These are phyloP conservation scores for Komagataella ulmi DNA, from an alignment of 805 yeast genomes.

Conservation along the genomic window DNA sequence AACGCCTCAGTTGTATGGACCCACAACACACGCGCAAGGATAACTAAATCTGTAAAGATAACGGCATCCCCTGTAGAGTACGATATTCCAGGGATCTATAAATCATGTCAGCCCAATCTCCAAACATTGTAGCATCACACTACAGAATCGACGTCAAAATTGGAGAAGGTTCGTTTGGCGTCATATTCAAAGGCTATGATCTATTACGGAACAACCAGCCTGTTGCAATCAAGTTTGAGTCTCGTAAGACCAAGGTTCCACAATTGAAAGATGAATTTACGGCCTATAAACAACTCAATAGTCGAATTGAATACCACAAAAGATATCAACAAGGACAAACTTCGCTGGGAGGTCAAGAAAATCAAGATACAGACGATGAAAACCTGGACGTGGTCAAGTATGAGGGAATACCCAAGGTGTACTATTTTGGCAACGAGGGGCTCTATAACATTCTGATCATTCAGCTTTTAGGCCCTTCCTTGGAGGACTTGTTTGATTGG, in stretches of 20 bases:
- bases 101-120: neutral
- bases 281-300: slow-evolving; percentile 60
- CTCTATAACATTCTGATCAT: slow-evolving; percentile 66
- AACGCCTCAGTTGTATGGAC: neutral
- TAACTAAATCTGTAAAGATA: neutral
- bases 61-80: neutral
- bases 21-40: neutral
- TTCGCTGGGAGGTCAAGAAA: slow-evolving; percentile 14
- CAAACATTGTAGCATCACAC: slow-evolving; percentile 38
- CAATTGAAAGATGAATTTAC: slow-evolving; percentile 72
- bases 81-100: neutral
- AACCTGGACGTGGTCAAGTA: slow-evolving; percentile 13
- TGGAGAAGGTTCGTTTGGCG: slow-evolving; percentile 83
- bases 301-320: slow-evolving; percentile 8
- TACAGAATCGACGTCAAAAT: slow-evolving; percentile 74
- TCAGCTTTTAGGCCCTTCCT: slow-evolving; percentile 71
- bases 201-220: slow-evolving; percentile 42
- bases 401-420: slow-evolving; percentile 70
- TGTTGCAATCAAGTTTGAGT: slow-evolving; percentile 75
- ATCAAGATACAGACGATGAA: slow-evolving; percentile 4
- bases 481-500: slow-evolving; percentile 81
- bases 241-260: slow-evolving; percentile 72
- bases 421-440: slow-evolving; percentile 79
- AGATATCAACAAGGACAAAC: neutral
- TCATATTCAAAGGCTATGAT: slow-evolving; percentile 71